Conservation (phyloP, 192 early-diverging fungal species). For the Hyaloraphidium curvatum region DNA sequence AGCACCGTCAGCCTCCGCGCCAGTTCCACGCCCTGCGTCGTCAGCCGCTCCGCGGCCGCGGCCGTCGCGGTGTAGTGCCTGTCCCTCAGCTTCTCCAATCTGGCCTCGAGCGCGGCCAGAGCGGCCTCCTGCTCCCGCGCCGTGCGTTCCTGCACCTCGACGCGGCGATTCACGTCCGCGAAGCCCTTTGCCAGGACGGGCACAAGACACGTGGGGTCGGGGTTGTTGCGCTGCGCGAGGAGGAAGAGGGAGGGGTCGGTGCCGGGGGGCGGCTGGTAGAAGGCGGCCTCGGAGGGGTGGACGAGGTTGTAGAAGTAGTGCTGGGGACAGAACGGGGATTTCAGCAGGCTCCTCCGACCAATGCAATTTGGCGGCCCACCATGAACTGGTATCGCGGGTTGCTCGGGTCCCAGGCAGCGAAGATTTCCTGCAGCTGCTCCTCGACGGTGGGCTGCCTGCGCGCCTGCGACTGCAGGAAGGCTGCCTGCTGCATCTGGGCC, state of each 20-base stretch:
- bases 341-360: not conserved
- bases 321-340: not conserved
- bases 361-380: too few relatives aligned
- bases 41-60: too few relatives aligned
- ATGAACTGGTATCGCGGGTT: not conserved
- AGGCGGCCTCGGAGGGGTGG: not conserved
- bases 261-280: not conserved
- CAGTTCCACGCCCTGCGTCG: too few relatives aligned
- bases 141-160: too few relatives aligned
- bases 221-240: not conserved
- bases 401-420: not conserved
- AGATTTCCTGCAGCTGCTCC: not conserved
- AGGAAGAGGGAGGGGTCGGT: not conserved
- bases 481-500: not conserved
- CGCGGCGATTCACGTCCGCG: not conserved
- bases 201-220: not conserved
- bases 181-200: not conserved
- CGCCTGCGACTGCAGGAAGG: not conserved
- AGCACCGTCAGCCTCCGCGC: too few relatives aligned
- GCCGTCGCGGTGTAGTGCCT: too few relatives aligned
- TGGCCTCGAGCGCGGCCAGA: too few relatives aligned
- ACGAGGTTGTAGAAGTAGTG: slow-evolving; percentile 3
- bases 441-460: not conserved
- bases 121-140: too few relatives aligned
- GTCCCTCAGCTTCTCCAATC: too few relatives aligned